Conservation (phyloP, 305 asterid species). For the Fraxinus nigra region DNA sequence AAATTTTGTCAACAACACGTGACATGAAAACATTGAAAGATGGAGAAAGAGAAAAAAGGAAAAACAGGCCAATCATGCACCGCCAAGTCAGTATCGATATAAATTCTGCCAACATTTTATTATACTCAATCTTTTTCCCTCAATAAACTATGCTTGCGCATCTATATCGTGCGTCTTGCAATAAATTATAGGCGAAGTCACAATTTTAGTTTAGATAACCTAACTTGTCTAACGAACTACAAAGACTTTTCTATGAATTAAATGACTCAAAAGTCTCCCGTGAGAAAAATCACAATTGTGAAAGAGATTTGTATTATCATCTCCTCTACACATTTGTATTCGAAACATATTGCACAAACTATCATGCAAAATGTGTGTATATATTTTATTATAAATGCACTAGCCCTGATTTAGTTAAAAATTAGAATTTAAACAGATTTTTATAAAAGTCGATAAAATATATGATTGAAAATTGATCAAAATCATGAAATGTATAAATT, state of each 20-base stretch:
- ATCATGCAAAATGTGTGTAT: not conserved
- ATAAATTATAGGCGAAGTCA: not conserved
- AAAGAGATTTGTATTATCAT: not conserved
- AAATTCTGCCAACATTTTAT: too few species aligned
- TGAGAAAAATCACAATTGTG: not conserved
- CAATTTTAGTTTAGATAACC: not conserved
- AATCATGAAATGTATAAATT: too few species aligned
- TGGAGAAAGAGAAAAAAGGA: too few species aligned
- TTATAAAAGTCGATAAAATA: too few species aligned
- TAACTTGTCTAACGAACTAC: too few species aligned
- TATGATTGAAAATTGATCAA: too few species aligned
- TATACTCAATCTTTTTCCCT: not conserved
- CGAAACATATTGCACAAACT: not conserved
- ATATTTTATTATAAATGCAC: not conserved
- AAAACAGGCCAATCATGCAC: too few species aligned
- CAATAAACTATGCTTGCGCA: not conserved
- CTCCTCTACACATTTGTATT: not conserved
- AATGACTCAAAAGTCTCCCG: not conserved
- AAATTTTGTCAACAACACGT: too few species aligned
- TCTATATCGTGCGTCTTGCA: not conserved
- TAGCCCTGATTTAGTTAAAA: not conserved
- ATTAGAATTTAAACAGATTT: too few species aligned
- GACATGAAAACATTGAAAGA: too few species aligned
- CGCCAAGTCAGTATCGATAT: too few species aligned
- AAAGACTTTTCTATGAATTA: not conserved